Conservation (phyloP, 179 eudicot species). For the Kewa caespitosa region DNA sequence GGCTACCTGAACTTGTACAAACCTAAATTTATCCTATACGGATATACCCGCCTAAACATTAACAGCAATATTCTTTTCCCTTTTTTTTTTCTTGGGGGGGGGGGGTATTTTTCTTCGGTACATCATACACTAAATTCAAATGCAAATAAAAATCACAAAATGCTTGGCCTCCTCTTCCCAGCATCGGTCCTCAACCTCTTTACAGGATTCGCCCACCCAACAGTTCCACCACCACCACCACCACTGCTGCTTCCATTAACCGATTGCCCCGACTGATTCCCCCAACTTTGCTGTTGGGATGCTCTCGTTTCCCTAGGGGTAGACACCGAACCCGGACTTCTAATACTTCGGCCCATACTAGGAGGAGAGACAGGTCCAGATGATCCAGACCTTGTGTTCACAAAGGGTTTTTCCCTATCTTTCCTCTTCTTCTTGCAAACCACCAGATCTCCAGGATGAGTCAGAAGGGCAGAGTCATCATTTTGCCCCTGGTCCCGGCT, state of each 20-base stretch:
- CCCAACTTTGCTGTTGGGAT: conserved; percentile 47
- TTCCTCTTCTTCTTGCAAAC: conserved; percentile 94
- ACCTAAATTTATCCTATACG: conserved; percentile 30
- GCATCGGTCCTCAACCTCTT: conserved; percentile 85
- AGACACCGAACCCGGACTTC: conserved; percentile 56
- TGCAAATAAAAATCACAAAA: conserved; percentile 45
- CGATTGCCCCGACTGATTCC: conserved; percentile 47
- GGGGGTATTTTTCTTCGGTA: conserved; percentile 5
- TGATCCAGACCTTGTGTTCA: conserved; percentile 57
- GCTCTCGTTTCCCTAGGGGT: conserved; percentile 42
- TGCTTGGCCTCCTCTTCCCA: conserved; percentile 80
- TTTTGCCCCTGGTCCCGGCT: conserved; percentile 40
- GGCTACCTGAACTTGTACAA: conserved; percentile 32
- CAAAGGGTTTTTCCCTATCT: conserved; percentile 69
- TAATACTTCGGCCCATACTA: conserved; percentile 51
- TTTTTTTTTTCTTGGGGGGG: too few species aligned
- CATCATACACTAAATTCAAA: conserved; percentile 16
- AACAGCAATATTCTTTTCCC: conserved; percentile 20
- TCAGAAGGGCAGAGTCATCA: conserved; percentile 45
- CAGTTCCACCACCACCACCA: conserved; percentile 46
- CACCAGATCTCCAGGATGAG: conserved; percentile 93
- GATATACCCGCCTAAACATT: conserved; percentile 27
- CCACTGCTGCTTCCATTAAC: conserved; percentile 34
- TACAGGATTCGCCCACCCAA: conserved; percentile 96
- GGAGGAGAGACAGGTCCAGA: conserved; percentile 82